Evolutionary conservation across 2,329 filamentous ascomycete species (phyloP).

Genomic region (Diaporthe amygdali): DNA sequence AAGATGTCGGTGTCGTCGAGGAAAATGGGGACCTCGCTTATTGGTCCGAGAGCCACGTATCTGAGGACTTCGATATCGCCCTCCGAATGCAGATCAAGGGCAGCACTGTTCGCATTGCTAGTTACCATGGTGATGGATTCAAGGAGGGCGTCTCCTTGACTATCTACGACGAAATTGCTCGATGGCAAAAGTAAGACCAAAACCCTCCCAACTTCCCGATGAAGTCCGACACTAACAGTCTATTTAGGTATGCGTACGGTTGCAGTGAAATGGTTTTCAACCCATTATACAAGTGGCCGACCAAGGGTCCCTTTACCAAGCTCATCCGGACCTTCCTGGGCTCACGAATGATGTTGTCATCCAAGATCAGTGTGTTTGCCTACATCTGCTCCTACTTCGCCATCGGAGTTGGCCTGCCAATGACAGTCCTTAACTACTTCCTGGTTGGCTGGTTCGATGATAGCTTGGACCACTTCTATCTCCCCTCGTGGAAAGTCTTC

Average conservation of each 20-base stretch:
- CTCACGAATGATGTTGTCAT: conserved; percentile 66
- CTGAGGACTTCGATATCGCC: conserved; percentile 79
- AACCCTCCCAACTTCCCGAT: background rate
- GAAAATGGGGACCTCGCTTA: conserved; percentile 61
- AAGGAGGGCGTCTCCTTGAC: conserved; percentile 77
- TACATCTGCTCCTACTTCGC: conserved; percentile 73
- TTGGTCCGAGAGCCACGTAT: conserved; percentile 79
- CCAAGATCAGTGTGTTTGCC: conserved; percentile 74
- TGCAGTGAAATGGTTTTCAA: conserved; percentile 75
- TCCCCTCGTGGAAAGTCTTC: conserved; percentile 68
- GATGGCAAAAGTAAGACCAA: conserved; percentile 66
- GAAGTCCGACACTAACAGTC: background rate
- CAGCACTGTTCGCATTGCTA: conserved; percentile 70
- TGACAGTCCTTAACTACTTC: conserved; percentile 74
- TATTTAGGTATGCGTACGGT: conserved; percentile 65
- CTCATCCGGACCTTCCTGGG: conserved; percentile 67
- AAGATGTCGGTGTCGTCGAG: conserved; percentile 45
- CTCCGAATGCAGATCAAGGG: conserved; percentile 73
- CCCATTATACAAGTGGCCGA: conserved; percentile 66
- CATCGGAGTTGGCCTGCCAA: conserved; percentile 69
- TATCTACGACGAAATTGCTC: conserved; percentile 73
- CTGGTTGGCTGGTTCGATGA: conserved; percentile 74
- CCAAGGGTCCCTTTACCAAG: conserved; percentile 67
- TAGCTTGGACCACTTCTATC: conserved; percentile 67
- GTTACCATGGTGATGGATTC: conserved; percentile 72